Base-by-base conservation (phyloP, 768 basidiomycete genomes). In the Kwoniella dejecticola region DNA sequence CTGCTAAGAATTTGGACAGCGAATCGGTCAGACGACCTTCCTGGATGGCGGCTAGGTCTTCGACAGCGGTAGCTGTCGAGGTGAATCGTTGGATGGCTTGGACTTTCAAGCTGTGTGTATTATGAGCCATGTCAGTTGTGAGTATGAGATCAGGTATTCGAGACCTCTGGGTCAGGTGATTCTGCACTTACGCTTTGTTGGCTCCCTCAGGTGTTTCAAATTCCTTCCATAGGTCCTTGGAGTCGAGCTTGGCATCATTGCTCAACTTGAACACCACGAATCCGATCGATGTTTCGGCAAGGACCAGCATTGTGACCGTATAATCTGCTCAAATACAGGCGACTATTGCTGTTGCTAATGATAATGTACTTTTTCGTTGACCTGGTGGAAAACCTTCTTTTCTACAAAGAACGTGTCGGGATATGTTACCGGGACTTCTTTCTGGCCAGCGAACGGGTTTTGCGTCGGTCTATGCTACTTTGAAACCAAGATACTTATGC, bases 221-320 rank as follows among this genome's bases (percentile, higher is more conserved):
- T 79, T 94, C 89, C 81, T 89, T 87, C 85, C 88, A 90, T 49
- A 97, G 80, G 80, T 96, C 88, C 57, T 88, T 87, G 67, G 86
- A 88, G 75, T 88, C 85, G 54, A 95, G 82, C 82, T 94, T 96
- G 57, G 89, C 89, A 40, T 90, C 83, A 81, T 92, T 88, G 54
- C 88, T 88, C 67, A 95, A 84, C 81, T 96, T 96, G 87, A 99
- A 97, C 55, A 99, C 88, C 83, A 91, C 93, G 83, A 92, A 97
- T 80, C 95, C 77, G 66, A 79, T 71, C 44, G 79, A 76, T 31
- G 79, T 79, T 83, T 98, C 96, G 82, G 93, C 92, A 67, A 99
- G 84, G 45, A 98, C 94, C 80, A 97, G 85, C 93, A 98, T 98
- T 59, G 23, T 70, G 57, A 47, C 26, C 44, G 46, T 27, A 38